Base-by-base conservation (phyloP, 805 yeast genomes). In the Saccharomycopsis sp. region DNA sequence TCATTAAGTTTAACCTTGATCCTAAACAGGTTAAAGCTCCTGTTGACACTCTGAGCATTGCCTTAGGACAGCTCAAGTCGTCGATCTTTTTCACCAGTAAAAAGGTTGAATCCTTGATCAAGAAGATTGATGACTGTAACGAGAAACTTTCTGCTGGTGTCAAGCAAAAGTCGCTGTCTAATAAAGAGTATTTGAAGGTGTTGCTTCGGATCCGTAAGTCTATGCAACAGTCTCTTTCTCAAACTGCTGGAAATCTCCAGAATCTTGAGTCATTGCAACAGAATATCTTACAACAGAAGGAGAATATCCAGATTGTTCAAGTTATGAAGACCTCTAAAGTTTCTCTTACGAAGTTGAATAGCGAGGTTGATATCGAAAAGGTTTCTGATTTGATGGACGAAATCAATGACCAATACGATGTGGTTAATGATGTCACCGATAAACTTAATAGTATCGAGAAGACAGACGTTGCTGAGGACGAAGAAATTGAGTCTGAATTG, bases 381-480 rank as follows among this genome's bases (percentile, higher is more conserved):
- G 59, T 62, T 47, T 62, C 60, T 20, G 19, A 38, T 19, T 49
- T 62, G 34, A 44, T 53, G 47, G 58, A 54, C 15, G 58, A 59
- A 38, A 52, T 62, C 9, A 51, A 53, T 17, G 62, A 53, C 3
- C 56, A 60, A 29, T 20, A 24, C 42, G 41, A 15, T 20, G 54
- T 58, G 42, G 56, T 62, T 24, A 38, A 56, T n/a, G 55, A 55
- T 14, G 42, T 62, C 20, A 59, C 57, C 41, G 56, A 58, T 15
- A 54, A 50, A 29, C 56, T 58, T 29, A 56, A 56, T 50, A 51
- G 51, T 51, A 56, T 53, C 51, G 35, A 29, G 34, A 35, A 56
- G 15, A 22, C 52, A 50, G 42, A 53, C 38, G 50, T 52, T 24
- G 25, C 64, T n/a, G 65, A 68, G 20, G 63, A 65, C 17, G 56